Evolutionary conservation across 139 green algal species (phyloP).

Genomic region (Trebouxia sp.): DNA sequence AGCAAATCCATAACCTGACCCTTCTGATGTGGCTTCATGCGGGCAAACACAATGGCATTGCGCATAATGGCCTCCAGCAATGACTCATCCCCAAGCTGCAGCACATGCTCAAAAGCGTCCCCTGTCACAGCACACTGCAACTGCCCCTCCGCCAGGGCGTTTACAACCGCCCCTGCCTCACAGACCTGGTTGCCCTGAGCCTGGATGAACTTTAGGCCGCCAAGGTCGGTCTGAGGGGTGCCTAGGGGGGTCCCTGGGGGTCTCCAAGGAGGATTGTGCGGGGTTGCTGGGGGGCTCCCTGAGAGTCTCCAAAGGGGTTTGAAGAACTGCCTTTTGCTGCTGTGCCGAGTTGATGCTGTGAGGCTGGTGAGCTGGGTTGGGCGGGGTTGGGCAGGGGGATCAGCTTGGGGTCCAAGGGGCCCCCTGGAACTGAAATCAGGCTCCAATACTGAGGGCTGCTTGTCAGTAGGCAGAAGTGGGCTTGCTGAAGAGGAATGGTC

Average conservation of each 20-base stretch:
- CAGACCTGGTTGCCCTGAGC: background rate
- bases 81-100: background rate
- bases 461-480: too few species aligned
- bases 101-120: conserved; percentile 7
- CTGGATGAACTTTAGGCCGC: background rate
- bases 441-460: too few species aligned
- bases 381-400: background rate
- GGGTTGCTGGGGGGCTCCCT: too few species aligned
- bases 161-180: background rate
- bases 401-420: too few species aligned
- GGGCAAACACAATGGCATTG: background rate
- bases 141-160: conserved; percentile 10
- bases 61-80: background rate
- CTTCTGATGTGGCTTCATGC: background rate
- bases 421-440: too few species aligned
- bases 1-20: background rate
- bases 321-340: too few species aligned
- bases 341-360: background rate
- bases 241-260: background rate
- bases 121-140: conserved; percentile 5
- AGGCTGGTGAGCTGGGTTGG: background rate
- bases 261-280: too few species aligned
- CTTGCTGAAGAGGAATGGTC: too few species aligned
- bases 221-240: background rate
- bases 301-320: too few species aligned